Evolutionary conservation across 202 grass and related monocot species (phyloP), one percentile per base, ranked within the genome.

Genomic region (Miscanthus sacchariflorus): DNA sequence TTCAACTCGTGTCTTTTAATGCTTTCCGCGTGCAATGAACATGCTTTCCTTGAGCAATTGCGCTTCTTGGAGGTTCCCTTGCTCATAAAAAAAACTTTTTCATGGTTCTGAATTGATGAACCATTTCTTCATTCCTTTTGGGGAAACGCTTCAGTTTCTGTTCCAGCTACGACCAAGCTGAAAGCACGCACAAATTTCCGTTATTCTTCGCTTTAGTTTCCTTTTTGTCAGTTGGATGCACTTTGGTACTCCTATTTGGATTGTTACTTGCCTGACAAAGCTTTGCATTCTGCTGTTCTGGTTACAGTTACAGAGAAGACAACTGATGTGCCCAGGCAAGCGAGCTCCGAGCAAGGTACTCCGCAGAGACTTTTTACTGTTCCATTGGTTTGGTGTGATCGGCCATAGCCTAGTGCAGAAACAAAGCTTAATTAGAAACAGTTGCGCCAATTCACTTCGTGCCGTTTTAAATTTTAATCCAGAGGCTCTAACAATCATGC

Each of bases 321-420:
- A 19, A 66, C 17, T 23, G 85, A 90, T 70, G 10, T 50, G 69
- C 77, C 89, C 61, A 89, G 71, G 42, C 84, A 83, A 68, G 84
- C 76, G 45, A 89, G 50, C 46, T 73, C 78, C 21, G 89, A 95
- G 70, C 87, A 90, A 95, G 93, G 91, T 95, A 64, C 28, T 6
- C 39, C 27, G n/a, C 54, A 59, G 1, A 56, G 15, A n/a, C 18
- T 21, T 69, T n/a, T 78, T 80, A 91, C 77, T 85, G 76, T 89
- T 75, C 74, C 83, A 89, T 79, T 86, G 48, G 27, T 83, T 69
- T 74, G 50, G 24, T 74, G 70, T 63, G 27, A 80, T 36, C 46
- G 21, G 66, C 27, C 45, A 59, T 65, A 36, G 59, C 5, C 0
- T 78, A 9, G 33, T 25, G 12, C 27, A 52, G 44, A 59, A 56